Conservation (phyloP, 345 rosid species). For the Eucalyptus fibrosa region DNA sequence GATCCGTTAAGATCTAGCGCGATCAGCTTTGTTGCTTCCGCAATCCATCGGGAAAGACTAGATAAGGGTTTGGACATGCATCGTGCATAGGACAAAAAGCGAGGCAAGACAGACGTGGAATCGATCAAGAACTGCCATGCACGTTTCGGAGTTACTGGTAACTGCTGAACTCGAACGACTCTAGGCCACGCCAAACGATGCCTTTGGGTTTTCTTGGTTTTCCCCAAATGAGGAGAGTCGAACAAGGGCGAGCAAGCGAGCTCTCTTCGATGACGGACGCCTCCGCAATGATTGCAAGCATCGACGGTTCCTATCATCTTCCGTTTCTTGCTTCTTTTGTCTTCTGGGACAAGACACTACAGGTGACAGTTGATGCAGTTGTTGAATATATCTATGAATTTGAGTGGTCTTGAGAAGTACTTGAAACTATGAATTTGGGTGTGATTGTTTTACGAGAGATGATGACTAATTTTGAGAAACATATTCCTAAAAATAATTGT, state of each 20-base stretch:
- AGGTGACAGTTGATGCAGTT: neutral
- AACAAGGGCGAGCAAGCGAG: neutral
- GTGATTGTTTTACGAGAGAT: rapidly evolving
- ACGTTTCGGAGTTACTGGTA: neutral
- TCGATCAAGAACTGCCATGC: rapidly evolving
- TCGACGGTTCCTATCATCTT: neutral
- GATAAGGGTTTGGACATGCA: neutral
- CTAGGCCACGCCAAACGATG: neutral
- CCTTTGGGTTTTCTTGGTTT: neutral
- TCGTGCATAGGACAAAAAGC: neutral
- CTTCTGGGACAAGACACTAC: neutral
- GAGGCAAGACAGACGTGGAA: neutral
- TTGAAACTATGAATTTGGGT: neutral
- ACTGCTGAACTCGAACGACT: neutral
- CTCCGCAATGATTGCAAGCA: neutral
- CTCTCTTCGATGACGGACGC: neutral
- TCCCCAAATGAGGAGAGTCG: neutral
- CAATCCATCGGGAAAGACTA: neutral
- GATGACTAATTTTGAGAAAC: too few relatives aligned
- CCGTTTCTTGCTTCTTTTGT: neutral
- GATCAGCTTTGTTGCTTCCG: neutral
- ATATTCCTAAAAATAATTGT: too few relatives aligned
- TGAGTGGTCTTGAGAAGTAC: neutral
- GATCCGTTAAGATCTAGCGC: neutral
- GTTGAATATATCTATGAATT: neutral